Evolutionary conservation across 2,329 filamentous ascomycete species (phyloP).

Genomic region (Ampelomyces quisqualis): DNA sequence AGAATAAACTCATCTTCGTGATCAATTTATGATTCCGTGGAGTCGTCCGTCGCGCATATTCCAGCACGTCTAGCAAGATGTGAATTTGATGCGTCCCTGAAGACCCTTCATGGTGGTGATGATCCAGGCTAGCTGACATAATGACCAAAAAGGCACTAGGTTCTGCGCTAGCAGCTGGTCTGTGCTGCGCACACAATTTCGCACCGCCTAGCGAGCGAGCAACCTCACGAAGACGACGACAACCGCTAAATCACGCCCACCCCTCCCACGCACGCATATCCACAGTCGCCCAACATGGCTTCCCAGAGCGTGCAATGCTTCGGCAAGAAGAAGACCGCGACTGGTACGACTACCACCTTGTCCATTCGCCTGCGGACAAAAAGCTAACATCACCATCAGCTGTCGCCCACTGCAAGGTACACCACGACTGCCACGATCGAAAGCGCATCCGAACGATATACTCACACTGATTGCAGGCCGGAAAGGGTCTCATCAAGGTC

Average conservation of each 20-base stretch:
- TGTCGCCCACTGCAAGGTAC: conserved; percentile 91
- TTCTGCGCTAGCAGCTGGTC: conserved; percentile 8
- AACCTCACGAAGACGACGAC: conserved; percentile 27
- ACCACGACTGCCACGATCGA: conserved; percentile 32
- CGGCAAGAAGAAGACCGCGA: conserved; percentile 75
- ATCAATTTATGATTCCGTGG: too few species aligned
- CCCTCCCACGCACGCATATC: conserved; percentile 35
- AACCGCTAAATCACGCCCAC: conserved; percentile 29
- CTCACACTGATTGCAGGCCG: conserved; percentile 54
- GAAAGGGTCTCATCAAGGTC: conserved; percentile 94
- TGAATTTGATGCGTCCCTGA: too few species aligned
- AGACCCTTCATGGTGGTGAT: not conserved
- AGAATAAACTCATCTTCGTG: not conserved
- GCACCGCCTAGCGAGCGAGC: conserved; percentile 8
- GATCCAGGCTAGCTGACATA: not conserved
- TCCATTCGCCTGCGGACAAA: conserved; percentile 23
- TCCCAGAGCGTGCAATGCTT: conserved; percentile 76
- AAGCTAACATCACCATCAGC: conserved; percentile 55
- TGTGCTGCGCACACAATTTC: conserved; percentile 13
- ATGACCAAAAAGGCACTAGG: conserved; percentile 12
- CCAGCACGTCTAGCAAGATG: too few species aligned
- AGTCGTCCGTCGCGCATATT: too few species aligned
- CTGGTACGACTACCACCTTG: conserved; percentile 36
- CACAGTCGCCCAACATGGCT: conserved; percentile 44
- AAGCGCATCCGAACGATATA: conserved; percentile 26